phyloP scores from a whole-genome alignment of 495 filamentous ascomycete species.

The Annulohypoxylon bovei region DNA sequence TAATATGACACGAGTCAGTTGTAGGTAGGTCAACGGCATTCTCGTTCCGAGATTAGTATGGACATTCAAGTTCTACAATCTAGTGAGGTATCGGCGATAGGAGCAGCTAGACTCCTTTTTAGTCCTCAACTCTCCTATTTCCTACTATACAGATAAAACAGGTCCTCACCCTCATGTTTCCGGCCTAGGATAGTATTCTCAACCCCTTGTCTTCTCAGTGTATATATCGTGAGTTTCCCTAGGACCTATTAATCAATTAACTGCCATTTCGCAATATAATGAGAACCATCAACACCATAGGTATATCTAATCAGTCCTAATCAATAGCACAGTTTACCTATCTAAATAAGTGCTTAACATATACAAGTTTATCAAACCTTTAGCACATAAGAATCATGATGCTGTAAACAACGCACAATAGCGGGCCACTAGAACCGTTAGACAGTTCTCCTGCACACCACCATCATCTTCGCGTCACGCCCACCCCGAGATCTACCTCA shows the following conservation, averaged over 20 bases:
- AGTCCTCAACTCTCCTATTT: not conserved
- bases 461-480: conserved; percentile 20
- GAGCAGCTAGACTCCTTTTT: not conserved
- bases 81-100: not conserved
- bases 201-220: no score
- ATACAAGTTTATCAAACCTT: not conserved
- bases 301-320: no score
- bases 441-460: not conserved
- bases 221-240: no score
- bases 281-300: no score
- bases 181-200: not conserved
- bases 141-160: not conserved
- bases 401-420: not conserved
- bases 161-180: not conserved
- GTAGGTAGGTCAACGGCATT: not conserved
- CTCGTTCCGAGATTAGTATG: not conserved
- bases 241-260: no score
- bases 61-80: not conserved
- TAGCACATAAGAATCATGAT: not conserved
- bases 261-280: no score
- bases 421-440: not conserved
- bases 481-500: not conserved
- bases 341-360: no score
- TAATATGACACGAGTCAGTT: not conserved
- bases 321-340: no score